A percentile compares a stretch with the other conserved stretches of the same genome.
These are phyloP conservation scores for Pseudogymnoascus sp. DNA, from an alignment of 2,329 filamentous ascomycete genomes.

Conservation along the genomic window DNA sequence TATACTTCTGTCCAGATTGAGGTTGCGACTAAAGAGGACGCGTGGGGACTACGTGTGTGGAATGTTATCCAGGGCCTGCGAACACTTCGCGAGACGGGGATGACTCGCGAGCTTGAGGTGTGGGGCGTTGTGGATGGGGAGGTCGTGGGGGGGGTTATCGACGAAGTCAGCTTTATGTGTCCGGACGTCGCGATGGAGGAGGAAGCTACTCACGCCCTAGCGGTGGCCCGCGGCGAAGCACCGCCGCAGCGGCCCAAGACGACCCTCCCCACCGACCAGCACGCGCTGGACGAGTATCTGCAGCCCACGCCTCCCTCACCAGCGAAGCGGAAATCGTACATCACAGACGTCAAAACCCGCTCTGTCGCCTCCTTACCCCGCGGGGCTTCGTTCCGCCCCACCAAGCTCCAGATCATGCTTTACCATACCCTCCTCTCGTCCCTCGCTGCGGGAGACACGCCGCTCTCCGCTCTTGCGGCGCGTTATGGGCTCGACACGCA, in stretches of 20 bases:
- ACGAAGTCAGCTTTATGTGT: slow-evolving; percentile 70
- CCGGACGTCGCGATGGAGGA: slow-evolving; percentile 62
- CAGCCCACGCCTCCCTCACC: slow-evolving; percentile 15
- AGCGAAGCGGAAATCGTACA: slow-evolving; percentile 46
- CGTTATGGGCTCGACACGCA: slow-evolving; percentile 63
- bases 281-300: slow-evolving; percentile 4
- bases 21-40: slow-evolving; percentile 67
- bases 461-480: slow-evolving; percentile 58
- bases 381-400: slow-evolving; percentile 59
- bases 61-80: slow-evolving; percentile 81
- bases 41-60: slow-evolving; percentile 76
- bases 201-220: slow-evolving; percentile 24
- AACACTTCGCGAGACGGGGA: slow-evolving; percentile 59
- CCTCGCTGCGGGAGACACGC: slow-evolving; percentile 61
- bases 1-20: slow-evolving; percentile 68
- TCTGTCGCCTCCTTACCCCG: slow-evolving; percentile 50
- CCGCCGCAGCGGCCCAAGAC: slow-evolving; percentile 32
- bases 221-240: slow-evolving; percentile 25
- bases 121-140: slow-evolving; percentile 80
- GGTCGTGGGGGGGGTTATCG: slow-evolving; percentile 82
- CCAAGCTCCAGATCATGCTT: slow-evolving; percentile 78
- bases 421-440: slow-evolving; percentile 76
- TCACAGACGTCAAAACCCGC: slow-evolving; percentile 85
- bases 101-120: slow-evolving; percentile 69
- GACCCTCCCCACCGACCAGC: slow-evolving; percentile 33